Evolutionary conservation across 73 alveolate species (phyloP).

Genomic region (Paramecium tetraurelia): DNA sequence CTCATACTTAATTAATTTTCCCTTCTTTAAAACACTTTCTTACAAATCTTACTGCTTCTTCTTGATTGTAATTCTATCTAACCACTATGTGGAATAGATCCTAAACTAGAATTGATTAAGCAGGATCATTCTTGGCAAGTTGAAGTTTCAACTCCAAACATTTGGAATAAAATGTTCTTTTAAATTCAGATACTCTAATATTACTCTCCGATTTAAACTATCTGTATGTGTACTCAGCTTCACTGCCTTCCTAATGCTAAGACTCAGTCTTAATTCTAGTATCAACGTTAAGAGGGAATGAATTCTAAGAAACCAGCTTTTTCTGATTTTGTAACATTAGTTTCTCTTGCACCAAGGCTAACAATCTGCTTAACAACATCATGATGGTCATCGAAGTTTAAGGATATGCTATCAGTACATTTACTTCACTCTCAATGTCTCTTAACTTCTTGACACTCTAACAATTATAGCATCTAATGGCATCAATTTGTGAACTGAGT

Average conservation of each 20-base stretch:
- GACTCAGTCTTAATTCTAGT: background rate
- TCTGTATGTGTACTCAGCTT: background rate
- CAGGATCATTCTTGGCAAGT: background rate
- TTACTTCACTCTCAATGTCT: background rate
- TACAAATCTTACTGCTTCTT: background rate
- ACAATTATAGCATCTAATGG: background rate
- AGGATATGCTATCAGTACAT: background rate
- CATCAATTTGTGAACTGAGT: background rate
- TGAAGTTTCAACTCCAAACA: background rate
- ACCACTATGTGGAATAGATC: background rate
- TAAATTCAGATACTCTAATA: background rate
- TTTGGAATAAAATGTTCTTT: background rate
- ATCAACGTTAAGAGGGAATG: background rate
- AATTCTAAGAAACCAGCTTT: background rate
- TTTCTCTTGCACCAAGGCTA: background rate
- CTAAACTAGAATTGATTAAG: background rate
- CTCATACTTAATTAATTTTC: background rate
- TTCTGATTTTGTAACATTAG: background rate
- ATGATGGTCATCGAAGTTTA: background rate
- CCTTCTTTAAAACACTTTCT: background rate
- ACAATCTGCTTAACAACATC: background rate
- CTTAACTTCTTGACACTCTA: background rate
- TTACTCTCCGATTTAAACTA: background rate
- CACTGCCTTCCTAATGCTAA: background rate
- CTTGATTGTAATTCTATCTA: background rate